These are phyloP conservation scores for Boletus sp. DNA, from an alignment of 768 basidiomycete species.

Conservation along the genomic window DNA sequence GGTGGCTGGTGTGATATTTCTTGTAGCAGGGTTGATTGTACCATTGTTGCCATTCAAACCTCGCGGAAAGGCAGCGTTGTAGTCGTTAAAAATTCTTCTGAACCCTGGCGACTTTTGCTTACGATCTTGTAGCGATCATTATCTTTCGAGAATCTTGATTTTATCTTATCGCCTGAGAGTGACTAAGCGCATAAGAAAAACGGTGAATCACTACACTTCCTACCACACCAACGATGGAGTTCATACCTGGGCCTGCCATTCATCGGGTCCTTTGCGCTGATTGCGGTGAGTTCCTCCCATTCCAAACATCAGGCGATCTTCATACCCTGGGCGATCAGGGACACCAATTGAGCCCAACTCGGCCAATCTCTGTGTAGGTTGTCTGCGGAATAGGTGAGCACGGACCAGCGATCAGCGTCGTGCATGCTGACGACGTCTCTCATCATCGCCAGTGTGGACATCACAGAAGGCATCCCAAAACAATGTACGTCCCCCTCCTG, in stretches of 20 bases:
- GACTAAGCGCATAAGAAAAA: constrained; percentile 16
- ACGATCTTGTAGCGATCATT: no score
- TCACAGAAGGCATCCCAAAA: constrained; percentile 97
- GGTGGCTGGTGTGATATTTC: constrained; percentile 38
- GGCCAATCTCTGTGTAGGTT: constrained; percentile 87
- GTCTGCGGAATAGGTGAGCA: constrained; percentile 80
- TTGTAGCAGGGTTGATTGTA: constrained; percentile 37
- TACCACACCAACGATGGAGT: constrained; percentile 58
- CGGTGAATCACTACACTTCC: background rate
- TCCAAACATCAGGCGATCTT: background rate
- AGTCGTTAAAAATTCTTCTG: background rate
- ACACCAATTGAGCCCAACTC: constrained; percentile 89
- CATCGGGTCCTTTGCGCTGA: constrained; percentile 87
- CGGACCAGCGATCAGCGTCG: background rate
- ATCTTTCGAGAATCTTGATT: background rate
- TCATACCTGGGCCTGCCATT: constrained; percentile 67
- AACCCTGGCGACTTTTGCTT: no score
- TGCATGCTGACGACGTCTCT: background rate
- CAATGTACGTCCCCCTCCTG: constrained; percentile 53
- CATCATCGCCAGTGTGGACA: constrained; percentile 65
- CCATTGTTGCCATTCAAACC: constrained; percentile 14
- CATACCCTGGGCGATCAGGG: constrained; percentile 39
- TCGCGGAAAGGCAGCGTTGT: constrained; percentile 51
- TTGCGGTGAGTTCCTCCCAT: constrained; percentile 53
- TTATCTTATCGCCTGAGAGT: constrained; percentile 17